These are phyloP conservation scores for Trichocladium antarcticum DNA, from an alignment of 495 filamentous ascomycete genomes.

Conservation along the genomic window DNA sequence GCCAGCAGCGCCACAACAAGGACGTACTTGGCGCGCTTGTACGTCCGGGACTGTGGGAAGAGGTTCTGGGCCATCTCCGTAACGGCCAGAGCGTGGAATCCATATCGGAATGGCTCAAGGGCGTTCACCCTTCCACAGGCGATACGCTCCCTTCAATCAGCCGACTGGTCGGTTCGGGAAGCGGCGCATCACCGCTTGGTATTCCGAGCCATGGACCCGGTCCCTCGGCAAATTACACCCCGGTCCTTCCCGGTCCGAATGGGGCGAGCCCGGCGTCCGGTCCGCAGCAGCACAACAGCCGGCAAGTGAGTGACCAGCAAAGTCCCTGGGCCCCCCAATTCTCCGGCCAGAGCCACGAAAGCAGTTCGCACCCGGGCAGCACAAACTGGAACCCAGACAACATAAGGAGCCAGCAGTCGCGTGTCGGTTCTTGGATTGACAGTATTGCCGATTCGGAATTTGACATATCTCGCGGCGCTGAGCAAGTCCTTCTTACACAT, in stretches of 20 bases:
- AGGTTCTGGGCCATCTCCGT: constrained; percentile 38
- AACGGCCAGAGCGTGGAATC: constrained; percentile 39
- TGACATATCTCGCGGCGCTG: constrained; percentile 22
- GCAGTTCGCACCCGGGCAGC: constrained; percentile 29
- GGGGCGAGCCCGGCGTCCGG: constrained; percentile 14
- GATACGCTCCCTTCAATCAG: constrained; percentile 11
- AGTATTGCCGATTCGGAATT: constrained; percentile 13
- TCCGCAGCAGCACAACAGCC: constrained; percentile 12
- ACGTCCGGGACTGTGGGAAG: constrained; percentile 34
- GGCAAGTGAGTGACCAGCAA: constrained; percentile 28
- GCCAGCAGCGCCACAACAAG: constrained; percentile 35
- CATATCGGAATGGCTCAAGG: constrained; percentile 40
- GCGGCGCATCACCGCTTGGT: not conserved
- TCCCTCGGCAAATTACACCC: constrained; percentile 5
- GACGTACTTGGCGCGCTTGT: constrained; percentile 38
- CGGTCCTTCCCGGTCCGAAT: constrained; percentile 1
- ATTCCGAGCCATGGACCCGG: not conserved
- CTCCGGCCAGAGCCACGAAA: constrained; percentile 32
- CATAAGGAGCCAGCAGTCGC: constrained; percentile 22
- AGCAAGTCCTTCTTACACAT: constrained; percentile 30
- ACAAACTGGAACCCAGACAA: constrained; percentile 32
- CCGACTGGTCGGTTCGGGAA: constrained; percentile 1
- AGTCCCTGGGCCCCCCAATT: constrained; percentile 34
- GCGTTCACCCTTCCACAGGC: constrained; percentile 12
- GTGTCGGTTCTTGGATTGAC: constrained; percentile 33